Evolutionary conservation across 345 rosid species (phyloP), one percentile per base, ranked within the genome.

Genomic region (Rhizophora mangle): DNA sequence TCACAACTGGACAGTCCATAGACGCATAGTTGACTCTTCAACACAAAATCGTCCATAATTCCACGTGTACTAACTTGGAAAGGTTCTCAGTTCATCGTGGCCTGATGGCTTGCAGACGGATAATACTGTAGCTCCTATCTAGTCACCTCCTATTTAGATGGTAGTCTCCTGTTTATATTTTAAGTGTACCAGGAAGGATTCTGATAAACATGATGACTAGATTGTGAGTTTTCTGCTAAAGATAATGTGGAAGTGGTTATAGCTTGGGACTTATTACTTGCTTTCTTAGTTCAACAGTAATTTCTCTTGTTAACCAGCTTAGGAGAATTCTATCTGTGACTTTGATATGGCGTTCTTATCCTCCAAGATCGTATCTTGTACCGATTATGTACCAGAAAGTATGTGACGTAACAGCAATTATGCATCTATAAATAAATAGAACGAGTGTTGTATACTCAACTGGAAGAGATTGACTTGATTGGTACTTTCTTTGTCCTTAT

Each of bases 131-230:
- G 19, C 8, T 31, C 10, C 7, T 36, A 6, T 59, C 65, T 21
- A 47, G 43, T 46, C 59, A 60, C 60, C 56, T 5, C 58, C 26
- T 43, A 15, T 51, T 22, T 10, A 43, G 72, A 29, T 30, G 46
- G 29, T 18, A 46, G 29, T 58, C 34, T 30, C 58, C 8, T 68
- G 2, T 39, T 29, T 16, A n/a, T 65, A 3, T 55, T 56, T 53
- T 6, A 6, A 58, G 18, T 32, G 6, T 18, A 30, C 47, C 21
- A 15, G 8, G 7, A 13, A 24, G 2, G 29, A 34, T 16, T 0
- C 15, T 18, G 70, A 67, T 67, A 37, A 53, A 11, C 36, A 67
- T 32, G 69, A 54, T 67, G 62, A 67, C 62, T 22, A 19, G 62
- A 55, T 56, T 63, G 8, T 19, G 30, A 36, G 21, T 46, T 26